Conservation (phyloP, 2,329 filamentous ascomycete genomes). For the Orbilia blumenaviensis region DNA sequence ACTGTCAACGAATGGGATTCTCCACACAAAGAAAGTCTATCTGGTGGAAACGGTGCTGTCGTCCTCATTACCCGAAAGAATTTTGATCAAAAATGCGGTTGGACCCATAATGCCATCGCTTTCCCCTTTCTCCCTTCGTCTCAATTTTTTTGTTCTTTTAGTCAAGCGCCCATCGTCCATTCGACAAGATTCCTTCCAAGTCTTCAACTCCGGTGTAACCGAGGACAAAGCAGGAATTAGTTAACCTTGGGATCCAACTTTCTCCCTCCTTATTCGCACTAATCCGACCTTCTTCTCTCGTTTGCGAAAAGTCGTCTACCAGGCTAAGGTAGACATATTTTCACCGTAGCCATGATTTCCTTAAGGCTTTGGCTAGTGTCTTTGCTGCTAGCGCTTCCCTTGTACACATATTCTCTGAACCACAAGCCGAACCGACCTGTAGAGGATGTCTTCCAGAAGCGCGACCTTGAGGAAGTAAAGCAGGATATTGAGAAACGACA, state of each 20-base stretch:
- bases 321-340: conserved; percentile 6
- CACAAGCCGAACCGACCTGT: conserved; percentile 32
- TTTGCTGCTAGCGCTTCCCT: conserved; percentile 38
- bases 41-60: background rate
- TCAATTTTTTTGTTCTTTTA: background rate
- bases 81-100: conserved; percentile 22
- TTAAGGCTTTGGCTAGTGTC: conserved; percentile 41
- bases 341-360: conserved; percentile 47
- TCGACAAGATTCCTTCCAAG: conserved; percentile 10
- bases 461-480: conserved; percentile 33
- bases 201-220: conserved; percentile 40
- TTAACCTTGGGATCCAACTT: conserved; percentile 7
- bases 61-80: conserved; percentile 40
- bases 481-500: conserved; percentile 40
- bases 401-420: conserved; percentile 45
- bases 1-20: conserved; percentile 32
- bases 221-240: conserved; percentile 13
- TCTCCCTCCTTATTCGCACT: conserved; percentile 9
- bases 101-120: background rate
- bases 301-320: conserved; percentile 24
- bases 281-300: conserved; percentile 12
- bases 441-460: conserved; percentile 46
- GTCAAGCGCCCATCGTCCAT: background rate
- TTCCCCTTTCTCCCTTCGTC: conserved; percentile 18
- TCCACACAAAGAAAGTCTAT: conserved; percentile 15